These are phyloP conservation scores for Cladosporium sp. DNA, from an alignment of 2,329 filamentous ascomycete genomes.

Conservation along the genomic window DNA sequence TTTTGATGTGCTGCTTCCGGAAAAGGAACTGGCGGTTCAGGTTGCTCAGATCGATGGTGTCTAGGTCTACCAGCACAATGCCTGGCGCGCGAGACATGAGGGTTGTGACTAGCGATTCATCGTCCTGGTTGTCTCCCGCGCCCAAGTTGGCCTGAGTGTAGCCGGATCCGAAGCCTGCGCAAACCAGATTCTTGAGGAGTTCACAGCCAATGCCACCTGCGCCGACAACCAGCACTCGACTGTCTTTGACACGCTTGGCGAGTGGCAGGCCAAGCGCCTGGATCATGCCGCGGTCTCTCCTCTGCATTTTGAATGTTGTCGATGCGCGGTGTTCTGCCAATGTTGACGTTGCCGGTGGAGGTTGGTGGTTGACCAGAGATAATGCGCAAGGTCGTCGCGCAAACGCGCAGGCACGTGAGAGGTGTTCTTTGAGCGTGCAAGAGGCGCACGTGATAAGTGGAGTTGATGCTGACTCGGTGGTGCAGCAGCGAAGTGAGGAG, in stretches of 20 bases:
- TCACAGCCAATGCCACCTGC: slow-evolving; percentile 98
- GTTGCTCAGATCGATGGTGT: slow-evolving; percentile 97
- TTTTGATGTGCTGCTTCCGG: slow-evolving; percentile 95
- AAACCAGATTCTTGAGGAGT: slow-evolving; percentile 91
- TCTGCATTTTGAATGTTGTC: slow-evolving; percentile 40
- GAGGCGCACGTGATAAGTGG: background rate
- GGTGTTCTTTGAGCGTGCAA: background rate
- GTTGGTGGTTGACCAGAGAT: background rate
- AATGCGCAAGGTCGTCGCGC: background rate
- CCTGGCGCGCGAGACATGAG: slow-evolving; percentile 48
- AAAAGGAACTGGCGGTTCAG: slow-evolving; percentile 98
- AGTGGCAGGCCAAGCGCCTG: slow-evolving; percentile 71
- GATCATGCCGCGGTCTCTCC: slow-evolving; percentile 50
- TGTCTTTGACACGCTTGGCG: slow-evolving; percentile 37
- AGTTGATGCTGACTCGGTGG: background rate
- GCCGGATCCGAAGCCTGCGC: slow-evolving; percentile 75
- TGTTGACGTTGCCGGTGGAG: background rate
- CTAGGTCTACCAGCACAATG: slow-evolving; percentile 92
- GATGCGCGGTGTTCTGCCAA: slow-evolving; percentile 4
- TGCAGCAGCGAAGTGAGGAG: background rate
- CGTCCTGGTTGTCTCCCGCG: background rate
- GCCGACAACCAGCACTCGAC: slow-evolving; percentile 77
- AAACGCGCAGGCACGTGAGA: background rate
- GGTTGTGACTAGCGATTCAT: slow-evolving; percentile 6
- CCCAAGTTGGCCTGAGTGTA: slow-evolving; percentile 6